Evolutionary conservation across 768 basidiomycete species (phyloP), one percentile per base, ranked within the genome.

Genomic region (Lyophyllum atratum): DNA sequence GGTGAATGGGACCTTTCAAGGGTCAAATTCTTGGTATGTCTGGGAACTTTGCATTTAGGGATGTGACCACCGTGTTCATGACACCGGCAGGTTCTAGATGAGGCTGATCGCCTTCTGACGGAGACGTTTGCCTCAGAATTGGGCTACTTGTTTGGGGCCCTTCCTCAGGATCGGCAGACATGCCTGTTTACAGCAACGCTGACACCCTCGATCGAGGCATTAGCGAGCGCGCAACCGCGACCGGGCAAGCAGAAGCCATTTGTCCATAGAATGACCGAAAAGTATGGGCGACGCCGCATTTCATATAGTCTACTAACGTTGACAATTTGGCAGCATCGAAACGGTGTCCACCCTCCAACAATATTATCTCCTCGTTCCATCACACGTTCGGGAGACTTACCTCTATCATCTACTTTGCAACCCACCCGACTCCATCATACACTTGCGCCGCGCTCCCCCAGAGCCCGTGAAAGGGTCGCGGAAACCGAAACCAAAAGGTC

Each of bases 141-240:
- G 43, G 79, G 83, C 1, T 82, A 87, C 67, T 69, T 98, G 21
- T 95, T 98, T 70, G 74, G 76, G 33, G 75, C 81, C 33, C 78
- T 98, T 15, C 93, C 97, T 1, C 81, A 82, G 52, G 85, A 93
- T 29, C 82, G 97, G n/a, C 96, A 98, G 70, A 98, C 96, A 0
- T 92, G 94, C 64, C 81, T 99, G 40, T 98, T 98, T 73, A 99
- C 97, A 0, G 97, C 97, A 0, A 99, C 97, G 1, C 76, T 96
- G 59, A 95, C 94, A 4, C 82, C 87, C 6, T 84, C 93, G 0
- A 92, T 99, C 55, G 91, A 95, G 65, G 77, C 81, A 8, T 68
- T 98, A 21, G 89, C 87, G 6, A 77, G 81, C 34, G 86, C 87
- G 19, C 73, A 86, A 7, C 93, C 95, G 2, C 80, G 84, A 61